Conservation (phyloP, 2,329 filamentous ascomycete species). For the Aspergillus latus region DNA sequence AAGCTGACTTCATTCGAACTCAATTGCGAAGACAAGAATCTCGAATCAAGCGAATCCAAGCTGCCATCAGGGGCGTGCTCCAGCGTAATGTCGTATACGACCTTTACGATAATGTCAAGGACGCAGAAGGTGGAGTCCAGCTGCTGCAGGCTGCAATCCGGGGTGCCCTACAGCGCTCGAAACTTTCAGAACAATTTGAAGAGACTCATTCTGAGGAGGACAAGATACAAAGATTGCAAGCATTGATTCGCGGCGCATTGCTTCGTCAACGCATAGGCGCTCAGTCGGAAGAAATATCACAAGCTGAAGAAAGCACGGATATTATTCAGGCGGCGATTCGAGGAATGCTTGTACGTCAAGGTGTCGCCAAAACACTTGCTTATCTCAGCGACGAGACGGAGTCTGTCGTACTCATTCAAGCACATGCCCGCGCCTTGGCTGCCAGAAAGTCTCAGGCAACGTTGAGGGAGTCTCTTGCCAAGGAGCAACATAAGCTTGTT, state of each 20-base stretch:
- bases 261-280: slow-evolving; percentile 49
- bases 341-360: slow-evolving; percentile 52
- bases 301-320: slow-evolving; percentile 52
- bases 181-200: slow-evolving; percentile 23
- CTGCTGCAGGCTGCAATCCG: slow-evolving; percentile 58
- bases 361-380: slow-evolving; percentile 26
- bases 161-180: slow-evolving; percentile 47
- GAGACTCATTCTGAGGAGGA: slow-evolving; percentile 48
- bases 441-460: slow-evolving; percentile 40
- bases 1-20: slow-evolving; percentile 44
- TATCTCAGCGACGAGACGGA: slow-evolving; percentile 28
- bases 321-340: slow-evolving; percentile 60
- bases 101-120: slow-evolving; percentile 62
- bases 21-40: slow-evolving; percentile 42
- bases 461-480: slow-evolving; percentile 44
- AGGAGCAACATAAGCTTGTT: slow-evolving; percentile 42
- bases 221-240: slow-evolving; percentile 62
- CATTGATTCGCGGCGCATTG: slow-evolving; percentile 66
- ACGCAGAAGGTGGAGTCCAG: slow-evolving; percentile 56
- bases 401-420: slow-evolving; percentile 38
- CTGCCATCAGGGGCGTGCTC: slow-evolving; percentile 53
- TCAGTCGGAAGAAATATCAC: slow-evolving; percentile 40
- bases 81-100: slow-evolving; percentile 42
- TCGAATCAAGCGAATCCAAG: slow-evolving; percentile 54
- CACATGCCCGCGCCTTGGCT: slow-evolving; percentile 36